Percentiles rank a stretch among this genome's conserved stretches.
These are phyloP conservation scores for Taiwanofungus camphoratus DNA, from an alignment of 1,284 basidiomycete genomes.

Conservation along the genomic window DNA sequence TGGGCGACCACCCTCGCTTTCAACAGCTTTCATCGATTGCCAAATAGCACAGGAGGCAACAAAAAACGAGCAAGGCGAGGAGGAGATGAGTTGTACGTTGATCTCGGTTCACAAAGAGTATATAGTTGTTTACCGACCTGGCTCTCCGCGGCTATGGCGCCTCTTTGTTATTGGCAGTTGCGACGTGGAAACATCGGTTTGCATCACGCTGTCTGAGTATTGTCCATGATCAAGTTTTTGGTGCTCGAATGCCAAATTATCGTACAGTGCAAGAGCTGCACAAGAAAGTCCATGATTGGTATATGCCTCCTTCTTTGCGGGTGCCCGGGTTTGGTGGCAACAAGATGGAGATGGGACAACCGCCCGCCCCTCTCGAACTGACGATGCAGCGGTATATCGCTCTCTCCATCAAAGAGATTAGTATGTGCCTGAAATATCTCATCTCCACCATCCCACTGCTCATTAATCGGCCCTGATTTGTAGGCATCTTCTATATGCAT, in stretches of 20 bases:
- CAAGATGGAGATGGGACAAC: conserved; percentile 35
- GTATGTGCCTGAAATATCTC: no score
- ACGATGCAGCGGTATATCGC: conserved; percentile 61
- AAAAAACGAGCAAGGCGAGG: conserved; percentile 44
- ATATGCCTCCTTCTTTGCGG: conserved; percentile 55
- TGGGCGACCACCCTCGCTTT: conserved; percentile 61
- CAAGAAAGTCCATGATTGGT: conserved; percentile 56
- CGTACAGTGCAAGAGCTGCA: conserved; percentile 57
- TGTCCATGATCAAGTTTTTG: conserved; percentile 63
- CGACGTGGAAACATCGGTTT: conserved; percentile 62
- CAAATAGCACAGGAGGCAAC: conserved; percentile 47
- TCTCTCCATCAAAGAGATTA: conserved; percentile 61
- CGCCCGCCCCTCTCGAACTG: conserved; percentile 44
- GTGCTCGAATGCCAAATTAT: conserved; percentile 53
- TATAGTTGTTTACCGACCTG: not conserved
- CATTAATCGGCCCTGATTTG: not conserved
- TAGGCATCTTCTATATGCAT: conserved; percentile 68
- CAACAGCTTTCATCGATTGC: conserved; percentile 54
- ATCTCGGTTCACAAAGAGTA: not conserved
- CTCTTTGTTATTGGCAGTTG: conserved; percentile 34
- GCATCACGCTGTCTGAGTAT: conserved; percentile 52
- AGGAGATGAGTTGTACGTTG: conserved; percentile 62
- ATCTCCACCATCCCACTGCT: no score
- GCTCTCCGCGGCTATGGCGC: conserved; percentile 7
- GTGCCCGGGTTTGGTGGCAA: conserved; percentile 58